These are phyloP conservation scores for Pythium myriotylum DNA, from an alignment of 352 stramenopile genomes.

Conservation along the genomic window DNA sequence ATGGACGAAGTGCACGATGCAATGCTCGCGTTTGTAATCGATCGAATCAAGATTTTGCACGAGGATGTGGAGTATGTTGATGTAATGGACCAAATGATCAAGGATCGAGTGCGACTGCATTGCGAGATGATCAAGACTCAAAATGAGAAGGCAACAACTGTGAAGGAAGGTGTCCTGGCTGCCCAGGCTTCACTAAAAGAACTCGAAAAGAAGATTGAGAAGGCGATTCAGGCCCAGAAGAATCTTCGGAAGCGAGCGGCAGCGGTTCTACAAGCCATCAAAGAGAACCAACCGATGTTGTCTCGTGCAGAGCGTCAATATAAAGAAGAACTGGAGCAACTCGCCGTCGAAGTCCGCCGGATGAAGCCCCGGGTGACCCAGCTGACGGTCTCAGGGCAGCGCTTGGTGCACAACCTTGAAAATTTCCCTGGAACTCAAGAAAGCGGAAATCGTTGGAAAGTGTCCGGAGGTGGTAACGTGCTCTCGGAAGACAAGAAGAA, in stretches of 20 bases:
- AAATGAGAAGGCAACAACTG: conserved; percentile 39
- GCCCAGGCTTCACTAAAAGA: conserved; percentile 39
- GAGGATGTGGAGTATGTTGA: conserved; percentile 81
- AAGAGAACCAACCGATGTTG: conserved; percentile 81
- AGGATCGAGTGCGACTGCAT: conserved; percentile 58
- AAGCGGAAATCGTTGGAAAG: conserved; percentile 11
- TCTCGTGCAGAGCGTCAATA: conserved; percentile 75
- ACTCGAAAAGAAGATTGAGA: conserved; percentile 59
- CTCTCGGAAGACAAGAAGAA: conserved; percentile 78
- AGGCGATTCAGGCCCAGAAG: conserved; percentile 64
- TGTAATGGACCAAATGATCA: conserved; percentile 68
- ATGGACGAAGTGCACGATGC: conserved; percentile 68
- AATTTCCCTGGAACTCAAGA: conserved; percentile 30
- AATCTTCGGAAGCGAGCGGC: conserved; percentile 80
- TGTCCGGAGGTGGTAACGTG: conserved; percentile 2
- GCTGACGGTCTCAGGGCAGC: conserved; percentile 66
- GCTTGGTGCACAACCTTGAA: conserved; percentile 57
- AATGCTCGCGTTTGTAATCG: conserved; percentile 73
- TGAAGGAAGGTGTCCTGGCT: conserved; percentile 40
- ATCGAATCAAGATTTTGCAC: conserved; percentile 74
- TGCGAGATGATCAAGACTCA: conserved; percentile 64
- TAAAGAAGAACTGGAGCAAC: conserved; percentile 67
- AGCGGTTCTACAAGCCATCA: conserved; percentile 73
- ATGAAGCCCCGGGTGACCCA: conserved; percentile 75
- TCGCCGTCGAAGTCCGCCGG: conserved; percentile 63